Evolutionary conservation across 805 yeast species (phyloP).

Genomic region (Maudiozyma turicensis): DNA sequence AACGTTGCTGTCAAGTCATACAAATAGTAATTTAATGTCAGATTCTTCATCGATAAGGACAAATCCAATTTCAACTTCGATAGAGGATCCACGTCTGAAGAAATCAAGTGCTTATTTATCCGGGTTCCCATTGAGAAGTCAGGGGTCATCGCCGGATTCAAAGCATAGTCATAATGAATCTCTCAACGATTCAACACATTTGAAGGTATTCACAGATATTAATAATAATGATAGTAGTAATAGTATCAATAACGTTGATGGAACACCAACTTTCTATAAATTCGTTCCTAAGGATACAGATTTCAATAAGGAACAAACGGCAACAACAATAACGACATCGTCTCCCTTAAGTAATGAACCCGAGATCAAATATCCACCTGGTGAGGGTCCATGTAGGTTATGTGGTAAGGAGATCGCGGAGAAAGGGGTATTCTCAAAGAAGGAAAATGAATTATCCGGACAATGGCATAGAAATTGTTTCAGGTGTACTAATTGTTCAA

Average conservation of each 20-base stretch:
- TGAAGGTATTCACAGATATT: neutral
- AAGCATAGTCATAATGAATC: neutral
- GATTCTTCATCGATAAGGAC: neutral
- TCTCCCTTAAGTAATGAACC: too few relatives aligned
- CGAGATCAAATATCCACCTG: constrained; percentile 37
- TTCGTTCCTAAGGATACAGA: constrained; percentile 4
- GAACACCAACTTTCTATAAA: constrained; percentile 20
- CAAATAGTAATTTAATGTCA: neutral
- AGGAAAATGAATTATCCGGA: constrained; percentile 52
- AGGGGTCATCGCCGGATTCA: neutral
- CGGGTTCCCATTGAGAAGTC: constrained; percentile 12
- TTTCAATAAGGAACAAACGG: neutral
- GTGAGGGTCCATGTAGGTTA: constrained; percentile 73
- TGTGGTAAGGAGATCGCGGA: constrained; percentile 43
- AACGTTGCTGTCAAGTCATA: neutral
- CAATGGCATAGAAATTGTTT: constrained; percentile 93
- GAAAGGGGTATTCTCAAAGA: constrained; percentile 1
- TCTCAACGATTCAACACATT: neutral
- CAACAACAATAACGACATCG: too few relatives aligned
- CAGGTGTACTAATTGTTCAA: constrained; percentile 55
- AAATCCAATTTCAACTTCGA: neutral
- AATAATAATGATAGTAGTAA: neutral
- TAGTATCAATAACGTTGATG: constrained; percentile 1
- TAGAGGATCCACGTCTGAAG: constrained; percentile 7
- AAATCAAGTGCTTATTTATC: constrained; percentile 31